Evolutionary conservation across 805 yeast species (phyloP), one percentile per base, ranked within the genome.

Genomic region (Candida multigemmis): DNA sequence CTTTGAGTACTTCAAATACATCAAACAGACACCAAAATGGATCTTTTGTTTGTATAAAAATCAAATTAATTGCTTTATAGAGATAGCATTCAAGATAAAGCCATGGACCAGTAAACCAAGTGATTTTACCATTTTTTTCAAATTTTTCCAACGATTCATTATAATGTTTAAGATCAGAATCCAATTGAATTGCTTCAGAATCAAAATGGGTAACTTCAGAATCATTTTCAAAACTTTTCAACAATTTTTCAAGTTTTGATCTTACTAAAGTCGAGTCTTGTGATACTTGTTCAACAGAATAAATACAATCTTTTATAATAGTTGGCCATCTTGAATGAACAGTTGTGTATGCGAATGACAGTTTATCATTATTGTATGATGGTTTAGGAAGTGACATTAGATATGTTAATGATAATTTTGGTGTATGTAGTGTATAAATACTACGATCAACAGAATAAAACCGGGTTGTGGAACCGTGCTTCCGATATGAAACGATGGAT

Each of bases 41-140:
- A 2, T 44, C 41, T 23, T 56, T 51, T 9, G 41, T 33, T 12
- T 32, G 27, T 14, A 47, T 25, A 42, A 77, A 61, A 19, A 50
- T 46, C 1, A 44, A 40, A 43, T 79, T 70, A 30, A 82, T 54
- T 34, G 63, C 50, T 33, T 94, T 74, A 56, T 91, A 91, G 32
- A 91, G 48, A 46, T 79, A 77, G 50, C 95, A 79, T 52, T 93
- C 99, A 22, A 80, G 60, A 44, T 67, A 79, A 28, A 91, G 59
- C 99, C 99, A 91, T 12, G 94, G 95, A 1, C 89, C 93, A 6
- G 77, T 65, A 24, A 62, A 56, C 96, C 96, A 91, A 10, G 81
- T 71, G 27, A 66, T 43, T 32, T 38, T 47, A 13, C 21, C 21
- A 3, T 31, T 23, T 14, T 28, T 27, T 26, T 49, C 52, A 24